Evolutionary conservation across 1,284 basidiomycete genomes (phyloP).

Genomic region (Sphaerobolus stellatus): DNA sequence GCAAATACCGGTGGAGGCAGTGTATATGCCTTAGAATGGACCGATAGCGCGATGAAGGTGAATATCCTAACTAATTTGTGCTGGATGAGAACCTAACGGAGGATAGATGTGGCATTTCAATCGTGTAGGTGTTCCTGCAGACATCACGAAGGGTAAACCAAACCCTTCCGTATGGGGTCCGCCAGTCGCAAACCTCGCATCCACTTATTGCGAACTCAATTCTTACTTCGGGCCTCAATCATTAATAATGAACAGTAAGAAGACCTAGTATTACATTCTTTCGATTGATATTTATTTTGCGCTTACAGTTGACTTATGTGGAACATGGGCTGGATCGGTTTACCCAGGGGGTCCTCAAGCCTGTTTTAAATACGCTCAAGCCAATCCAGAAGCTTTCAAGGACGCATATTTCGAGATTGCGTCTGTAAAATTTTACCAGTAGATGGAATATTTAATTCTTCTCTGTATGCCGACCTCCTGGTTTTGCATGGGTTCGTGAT

Average conservation of each 20-base stretch:
- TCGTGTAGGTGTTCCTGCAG: slow-evolving; percentile 24
- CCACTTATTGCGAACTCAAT: slow-evolving; percentile 17
- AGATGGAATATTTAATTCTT: too few species aligned
- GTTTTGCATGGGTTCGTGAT: too few species aligned
- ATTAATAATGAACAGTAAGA: slow-evolving; percentile 22
- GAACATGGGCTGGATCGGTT: not conserved
- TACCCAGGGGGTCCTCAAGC: not conserved
- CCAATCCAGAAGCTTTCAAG: not conserved
- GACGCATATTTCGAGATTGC: not conserved
- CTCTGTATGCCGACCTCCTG: too few species aligned
- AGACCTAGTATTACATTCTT: too few species aligned
- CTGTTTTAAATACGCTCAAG: not conserved
- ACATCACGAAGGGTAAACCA: slow-evolving; percentile 21
- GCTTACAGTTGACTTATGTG: not conserved
- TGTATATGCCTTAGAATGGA: slow-evolving; percentile 31
- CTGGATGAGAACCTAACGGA: not conserved
- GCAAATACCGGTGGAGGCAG: slow-evolving; percentile 34
- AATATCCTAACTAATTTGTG: not conserved
- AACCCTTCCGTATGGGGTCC: slow-evolving; percentile 15
- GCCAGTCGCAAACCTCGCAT: slow-evolving; percentile 17
- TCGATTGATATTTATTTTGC: not conserved
- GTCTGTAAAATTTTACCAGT: not conserved
- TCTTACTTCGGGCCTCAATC: slow-evolving; percentile 21
- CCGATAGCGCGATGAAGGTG: slow-evolving; percentile 25
- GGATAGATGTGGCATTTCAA: slow-evolving; percentile 20